phyloP scores from a whole-genome alignment of 805 yeast species.

The Saccharomycopsis javanensis region DNA sequence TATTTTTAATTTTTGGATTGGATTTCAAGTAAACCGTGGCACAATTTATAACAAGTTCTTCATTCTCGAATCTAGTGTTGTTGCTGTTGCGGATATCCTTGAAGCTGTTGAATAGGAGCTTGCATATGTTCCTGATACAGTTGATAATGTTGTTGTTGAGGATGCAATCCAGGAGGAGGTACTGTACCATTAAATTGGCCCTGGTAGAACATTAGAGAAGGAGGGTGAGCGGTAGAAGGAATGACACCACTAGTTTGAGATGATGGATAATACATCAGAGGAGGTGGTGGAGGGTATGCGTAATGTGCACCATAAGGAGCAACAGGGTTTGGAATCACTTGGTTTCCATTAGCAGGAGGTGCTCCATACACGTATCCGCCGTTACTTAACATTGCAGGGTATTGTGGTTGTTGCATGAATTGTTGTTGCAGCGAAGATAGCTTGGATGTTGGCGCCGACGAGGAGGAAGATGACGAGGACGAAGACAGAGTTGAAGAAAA shows the following conservation, averaged over 20 bases:
- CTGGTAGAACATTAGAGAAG: neutral
- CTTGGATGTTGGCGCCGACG: neutral
- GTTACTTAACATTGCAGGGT: neutral
- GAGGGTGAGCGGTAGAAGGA: neutral
- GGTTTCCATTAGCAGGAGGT: neutral
- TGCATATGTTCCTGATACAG: neutral
- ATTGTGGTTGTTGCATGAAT: neutral
- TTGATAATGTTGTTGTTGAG: neutral
- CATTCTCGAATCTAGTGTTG: neutral
- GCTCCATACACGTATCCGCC: neutral
- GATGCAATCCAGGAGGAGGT: neutral
- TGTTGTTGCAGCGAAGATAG: neutral
- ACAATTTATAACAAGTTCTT: too few relatives aligned
- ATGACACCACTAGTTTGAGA: neutral
- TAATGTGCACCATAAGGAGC: neutral
- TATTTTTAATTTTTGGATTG: too few relatives aligned
- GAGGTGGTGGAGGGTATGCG: neutral
- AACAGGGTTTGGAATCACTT: too few relatives aligned
- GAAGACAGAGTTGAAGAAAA: neutral
- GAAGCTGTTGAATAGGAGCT: neutral
- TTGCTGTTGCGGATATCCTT: neutral
- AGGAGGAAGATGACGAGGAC: neutral
- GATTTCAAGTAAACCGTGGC: too few relatives aligned
- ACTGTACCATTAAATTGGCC: neutral
- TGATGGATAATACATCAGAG: neutral